A percentile compares a stretch with the other conserved stretches of the same genome.
These are phyloP conservation scores for Lachnellula arida DNA, from an alignment of 2,329 filamentous ascomycete species.

Conservation along the genomic window DNA sequence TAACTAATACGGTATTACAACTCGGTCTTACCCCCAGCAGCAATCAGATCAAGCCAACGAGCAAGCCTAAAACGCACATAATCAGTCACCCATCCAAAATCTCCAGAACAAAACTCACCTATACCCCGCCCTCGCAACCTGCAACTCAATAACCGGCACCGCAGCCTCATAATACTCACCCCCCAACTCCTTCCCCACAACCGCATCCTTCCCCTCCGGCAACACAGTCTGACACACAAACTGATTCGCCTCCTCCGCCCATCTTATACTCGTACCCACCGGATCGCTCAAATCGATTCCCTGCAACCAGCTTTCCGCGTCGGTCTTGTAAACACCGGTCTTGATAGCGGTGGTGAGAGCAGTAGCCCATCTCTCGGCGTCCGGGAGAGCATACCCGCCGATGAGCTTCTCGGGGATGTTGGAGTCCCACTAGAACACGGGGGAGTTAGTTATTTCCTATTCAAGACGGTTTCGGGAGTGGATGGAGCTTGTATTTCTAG, in stretches of 20 bases:
- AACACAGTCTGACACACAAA: slow-evolving; percentile 59
- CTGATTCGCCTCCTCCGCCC: slow-evolving; percentile 60
- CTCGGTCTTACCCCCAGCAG: slow-evolving; percentile 30
- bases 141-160: slow-evolving; percentile 58
- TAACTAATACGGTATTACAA: slow-evolving; percentile 16
- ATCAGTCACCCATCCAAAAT: background rate
- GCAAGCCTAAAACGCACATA: slow-evolving; percentile 41
- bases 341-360: slow-evolving; percentile 50
- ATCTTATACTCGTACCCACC: slow-evolving; percentile 52
- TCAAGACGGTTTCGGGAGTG: too few relatives aligned
- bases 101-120: slow-evolving; percentile 34
- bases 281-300: slow-evolving; percentile 52
- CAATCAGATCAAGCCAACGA: slow-evolving; percentile 61
- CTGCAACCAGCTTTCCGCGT: slow-evolving; percentile 51
- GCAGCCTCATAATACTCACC: slow-evolving; percentile 60
- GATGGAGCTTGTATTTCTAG: too few relatives aligned
- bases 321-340: slow-evolving; percentile 48
- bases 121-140: slow-evolving; percentile 65
- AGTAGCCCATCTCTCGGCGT: slow-evolving; percentile 53
- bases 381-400: slow-evolving; percentile 47
- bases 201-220: slow-evolving; percentile 54
- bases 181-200: slow-evolving; percentile 55
- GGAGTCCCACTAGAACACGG: slow-evolving; percentile 52
- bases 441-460: too few relatives aligned
- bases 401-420: slow-evolving; percentile 62